Evolutionary conservation across 495 filamentous ascomycete genomes (phyloP), one percentile per base, ranked within the genome.

Genomic region (Tuber calosporum): DNA sequence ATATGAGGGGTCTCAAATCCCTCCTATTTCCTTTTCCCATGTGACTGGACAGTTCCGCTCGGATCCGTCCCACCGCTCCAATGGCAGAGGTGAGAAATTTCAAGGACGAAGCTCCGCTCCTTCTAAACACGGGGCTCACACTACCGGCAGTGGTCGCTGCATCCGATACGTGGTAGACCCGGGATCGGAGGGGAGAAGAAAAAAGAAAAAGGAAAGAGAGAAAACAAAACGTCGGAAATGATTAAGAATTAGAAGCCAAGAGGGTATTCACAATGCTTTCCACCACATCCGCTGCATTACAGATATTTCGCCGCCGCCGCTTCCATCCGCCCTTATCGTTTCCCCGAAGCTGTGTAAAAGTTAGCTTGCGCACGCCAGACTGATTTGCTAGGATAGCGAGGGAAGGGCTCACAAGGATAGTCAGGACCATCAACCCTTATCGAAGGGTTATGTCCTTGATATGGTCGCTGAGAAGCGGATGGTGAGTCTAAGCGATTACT

Each of bases 221-320:
- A 62, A 69, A 73, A 76, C 75, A 66, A 45, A 62, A 66, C 58
- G 30, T 37, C 42, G 77, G 67, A 39, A 71, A 70, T 68, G 70
- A 77, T 78, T 78, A 78, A 77, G 76, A 78, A 74, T 78, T 73
- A 69, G 26, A 62, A 30, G 26, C 53, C 53, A 62, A 13, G 13
- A 62, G 53, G 53, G 34, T 62, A 62, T 62, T 19, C 53, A 62
- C 53, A 30, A 62, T 62, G 26, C 26, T 15, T 62, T 62, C 53
- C 53, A 34, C 53, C 53, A 17, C 26, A 62, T 34, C 26, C 53
- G 26, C 26, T 62, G 30, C 26, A 62, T 62, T 62, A 62, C 26
- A 62, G 26, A 62, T 34, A 62, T 34, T 62, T 62, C 53, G 34
- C 53, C 53, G 26, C 53, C 53, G 26, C 53, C 53, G 11, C 53